Base-by-base conservation (phyloP, 192 early-diverging fungal species). In the Mortierella antarctica region DNA sequence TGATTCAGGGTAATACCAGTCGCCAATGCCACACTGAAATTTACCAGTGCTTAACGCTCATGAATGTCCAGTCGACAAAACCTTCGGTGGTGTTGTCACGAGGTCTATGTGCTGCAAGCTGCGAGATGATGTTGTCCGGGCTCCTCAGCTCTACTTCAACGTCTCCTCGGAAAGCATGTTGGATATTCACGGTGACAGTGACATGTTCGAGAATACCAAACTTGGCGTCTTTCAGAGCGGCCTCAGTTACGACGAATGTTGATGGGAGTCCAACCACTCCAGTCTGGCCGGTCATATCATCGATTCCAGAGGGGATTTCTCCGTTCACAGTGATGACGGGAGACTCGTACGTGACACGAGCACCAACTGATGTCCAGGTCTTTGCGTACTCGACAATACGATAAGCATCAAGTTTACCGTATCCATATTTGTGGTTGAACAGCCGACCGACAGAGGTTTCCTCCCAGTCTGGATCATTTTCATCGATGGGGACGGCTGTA, bases 361-460 rank as follows among this genome's bases (percentile, higher is more conserved):
- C 63, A 42, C 87, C 86, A 12, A 96, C 91, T 31, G 84, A 86
- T 23, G 70, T 70, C 73, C 89, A 91, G 0, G 84, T 83, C 67
- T 88, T 91, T 1, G 96, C 95, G 0, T 85, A 82, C 61, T 95
- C 90, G 12, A 98, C 91, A 12, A 96, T 83, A 13, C 83, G 85
- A 70, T 86, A 90, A 5, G 92, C 91, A 84, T 98, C 95, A 71
- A 97, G 77, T 55, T 91, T 96, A 61, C 96, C 96, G 72, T 92
- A 98, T 3, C 96, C 96, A 74, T 89, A 98, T 53, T 94, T 94
- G 88, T 97, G 94, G 70, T 92, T 95, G 87, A 91, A 97, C 52
- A 78, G 61, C 45, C 94, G 88, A 17, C 93, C 92, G 3, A 85
- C 78, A 4, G 92, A 88, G 2, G 91, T 91, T 14, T 82, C 71